A percentile compares a stretch with the other conserved stretches of the same genome.
These are phyloP conservation scores for Pythium folliculosum DNA, from an alignment of 352 stramenopile species.

Conservation along the genomic window DNA sequence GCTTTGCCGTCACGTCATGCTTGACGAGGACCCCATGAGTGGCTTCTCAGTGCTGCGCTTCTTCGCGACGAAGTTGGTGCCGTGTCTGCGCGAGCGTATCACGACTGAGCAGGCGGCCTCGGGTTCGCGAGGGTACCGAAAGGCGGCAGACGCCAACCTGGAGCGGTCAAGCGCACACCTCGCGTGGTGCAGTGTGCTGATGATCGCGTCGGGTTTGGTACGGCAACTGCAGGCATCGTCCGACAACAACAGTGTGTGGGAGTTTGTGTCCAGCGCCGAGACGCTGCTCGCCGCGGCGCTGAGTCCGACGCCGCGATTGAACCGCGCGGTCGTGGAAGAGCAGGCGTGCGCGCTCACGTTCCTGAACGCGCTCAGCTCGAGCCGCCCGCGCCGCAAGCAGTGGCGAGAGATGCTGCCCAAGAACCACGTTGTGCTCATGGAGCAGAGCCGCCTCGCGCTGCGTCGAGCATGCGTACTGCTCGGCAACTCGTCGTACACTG, in stretches of 20 bases:
- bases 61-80: constrained; percentile 51
- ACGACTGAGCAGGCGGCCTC: constrained; percentile 35
- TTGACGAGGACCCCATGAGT: constrained; percentile 14
- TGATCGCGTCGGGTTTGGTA: constrained; percentile 26
- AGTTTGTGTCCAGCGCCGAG: constrained; percentile 60
- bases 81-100: constrained; percentile 45
- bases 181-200: constrained; percentile 64
- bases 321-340: constrained; percentile 47
- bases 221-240: constrained; percentile 8
- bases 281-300: constrained; percentile 42
- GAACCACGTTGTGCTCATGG: constrained; percentile 59
- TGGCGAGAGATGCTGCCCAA: constrained; percentile 62
- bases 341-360: constrained; percentile 48
- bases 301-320: constrained; percentile 37
- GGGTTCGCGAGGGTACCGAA: constrained; percentile 42
- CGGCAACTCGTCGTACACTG: constrained; percentile 42
- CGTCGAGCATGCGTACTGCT: constrained; percentile 57
- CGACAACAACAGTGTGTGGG: constrained; percentile 38
- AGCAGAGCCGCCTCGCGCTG: constrained; percentile 59
- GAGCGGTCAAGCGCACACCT: constrained; percentile 47
- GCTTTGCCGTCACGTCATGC: constrained; percentile 53
- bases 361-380: constrained; percentile 46
- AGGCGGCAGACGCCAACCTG: constrained; percentile 13
- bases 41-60: constrained; percentile 41
- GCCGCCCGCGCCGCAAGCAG: constrained; percentile 32